These are phyloP conservation scores for Botrytis fragariae DNA, from an alignment of 2,329 filamentous ascomycete genomes.

Conservation along the genomic window DNA sequence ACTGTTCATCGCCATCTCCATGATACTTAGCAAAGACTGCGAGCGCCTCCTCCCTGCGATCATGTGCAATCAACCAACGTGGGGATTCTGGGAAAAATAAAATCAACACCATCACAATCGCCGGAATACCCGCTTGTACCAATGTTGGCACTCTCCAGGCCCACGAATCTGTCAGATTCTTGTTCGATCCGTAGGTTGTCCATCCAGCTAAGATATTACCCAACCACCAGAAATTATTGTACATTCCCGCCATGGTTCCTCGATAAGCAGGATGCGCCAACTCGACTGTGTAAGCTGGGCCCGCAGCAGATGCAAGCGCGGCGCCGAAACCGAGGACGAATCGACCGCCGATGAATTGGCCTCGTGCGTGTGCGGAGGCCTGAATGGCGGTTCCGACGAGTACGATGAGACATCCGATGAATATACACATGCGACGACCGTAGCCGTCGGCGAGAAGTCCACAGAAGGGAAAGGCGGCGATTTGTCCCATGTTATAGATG, in stretches of 20 bases:
- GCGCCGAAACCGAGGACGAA: constrained; percentile 58
- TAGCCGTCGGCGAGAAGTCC: constrained; percentile 43
- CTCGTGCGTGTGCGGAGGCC: constrained; percentile 45
- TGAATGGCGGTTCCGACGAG: constrained; percentile 39
- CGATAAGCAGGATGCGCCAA: not conserved
- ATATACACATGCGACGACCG: not conserved
- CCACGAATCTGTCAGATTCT: constrained; percentile 26
- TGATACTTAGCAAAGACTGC: constrained; percentile 57
- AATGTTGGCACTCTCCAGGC: constrained; percentile 60
- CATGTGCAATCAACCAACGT: constrained; percentile 48
- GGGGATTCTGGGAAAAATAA: constrained; percentile 42
- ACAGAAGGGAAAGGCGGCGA: constrained; percentile 52
- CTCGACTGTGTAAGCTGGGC: not conserved
- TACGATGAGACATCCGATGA: not conserved
- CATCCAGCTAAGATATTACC: not conserved
- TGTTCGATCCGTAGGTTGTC: not conserved
- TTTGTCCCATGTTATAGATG: constrained; percentile 43
- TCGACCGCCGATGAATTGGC: constrained; percentile 55
- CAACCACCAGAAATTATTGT: not conserved
- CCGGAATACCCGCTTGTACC: constrained; percentile 47
- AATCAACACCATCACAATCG: constrained; percentile 47
- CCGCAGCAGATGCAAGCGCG: constrained; percentile 51
- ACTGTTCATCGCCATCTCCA: constrained; percentile 52
- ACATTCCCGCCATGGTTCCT: not conserved
- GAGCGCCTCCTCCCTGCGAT: constrained; percentile 54